Evolutionary conservation across 23 red algal species (phyloP).

Genomic region (Chondrus crispus): DNA sequence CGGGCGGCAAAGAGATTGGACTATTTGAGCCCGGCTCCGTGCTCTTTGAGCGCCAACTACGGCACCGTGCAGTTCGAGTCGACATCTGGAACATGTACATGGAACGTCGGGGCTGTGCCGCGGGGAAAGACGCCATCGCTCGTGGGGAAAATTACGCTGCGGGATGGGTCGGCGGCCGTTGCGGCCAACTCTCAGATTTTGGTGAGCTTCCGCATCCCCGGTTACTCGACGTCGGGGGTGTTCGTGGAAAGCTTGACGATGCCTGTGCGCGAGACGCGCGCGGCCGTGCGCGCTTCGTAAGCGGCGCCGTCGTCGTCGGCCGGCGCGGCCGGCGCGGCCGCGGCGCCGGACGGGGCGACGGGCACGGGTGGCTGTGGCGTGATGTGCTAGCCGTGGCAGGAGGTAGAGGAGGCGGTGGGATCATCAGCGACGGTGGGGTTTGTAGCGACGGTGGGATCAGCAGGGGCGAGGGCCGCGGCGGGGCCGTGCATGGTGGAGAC

Average conservation of each 20-base stretch:
- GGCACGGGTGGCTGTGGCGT: no score
- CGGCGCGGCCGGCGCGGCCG: no score
- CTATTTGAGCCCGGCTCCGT: conserved; percentile 17
- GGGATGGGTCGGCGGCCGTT: neutral
- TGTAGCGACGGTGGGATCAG: no score
- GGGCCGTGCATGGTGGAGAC: no score
- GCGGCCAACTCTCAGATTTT: conserved; percentile 42
- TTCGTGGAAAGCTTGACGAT: conserved; percentile 59
- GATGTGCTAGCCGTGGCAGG: no score
- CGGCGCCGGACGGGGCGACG: no score
- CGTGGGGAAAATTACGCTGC: conserved; percentile 29
- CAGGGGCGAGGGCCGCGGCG: no score
- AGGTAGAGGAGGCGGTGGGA: no score
- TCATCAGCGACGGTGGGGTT: no score
- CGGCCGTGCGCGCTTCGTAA: no score
- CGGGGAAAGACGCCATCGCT: conserved; percentile 48
- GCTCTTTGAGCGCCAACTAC: conserved; percentile 49
- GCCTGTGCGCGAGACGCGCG: conserved; percentile 36
- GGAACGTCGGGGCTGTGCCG: conserved; percentile 45
- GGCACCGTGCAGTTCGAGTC: conserved; percentile 63
- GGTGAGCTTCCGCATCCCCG: conserved; percentile 60
- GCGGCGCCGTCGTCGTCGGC: no score
- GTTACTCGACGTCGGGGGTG: conserved; percentile 42
- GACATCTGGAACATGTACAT: conserved; percentile 24
- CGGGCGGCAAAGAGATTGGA: conserved; percentile 43